phyloP scores from a whole-genome alignment of 768 basidiomycete genomes.

The Pisolithus sp. region DNA sequence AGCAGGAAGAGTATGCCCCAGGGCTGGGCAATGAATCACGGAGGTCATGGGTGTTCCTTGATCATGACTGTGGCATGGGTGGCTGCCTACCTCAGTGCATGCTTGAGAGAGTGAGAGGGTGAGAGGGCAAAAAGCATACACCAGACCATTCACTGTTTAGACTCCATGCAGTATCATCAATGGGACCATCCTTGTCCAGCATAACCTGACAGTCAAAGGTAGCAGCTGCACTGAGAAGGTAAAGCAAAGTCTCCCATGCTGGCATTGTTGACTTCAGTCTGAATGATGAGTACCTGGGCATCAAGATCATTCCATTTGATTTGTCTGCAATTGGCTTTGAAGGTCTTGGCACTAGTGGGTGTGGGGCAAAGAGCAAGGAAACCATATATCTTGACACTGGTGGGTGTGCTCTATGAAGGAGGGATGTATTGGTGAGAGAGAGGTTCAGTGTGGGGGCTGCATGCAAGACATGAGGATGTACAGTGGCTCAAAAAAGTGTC shows the following conservation, averaged over 20 bases:
- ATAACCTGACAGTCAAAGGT: background rate
- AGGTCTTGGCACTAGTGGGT: constrained; percentile 79
- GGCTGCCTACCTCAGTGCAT: too few species aligned
- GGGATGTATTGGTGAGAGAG: too few species aligned
- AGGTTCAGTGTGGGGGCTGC: too few species aligned
- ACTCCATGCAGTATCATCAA: background rate
- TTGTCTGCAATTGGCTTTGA: constrained; percentile 81
- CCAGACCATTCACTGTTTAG: background rate
- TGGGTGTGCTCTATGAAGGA: constrained; percentile 60
- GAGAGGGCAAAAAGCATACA: background rate
- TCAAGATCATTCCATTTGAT: constrained; percentile 93
- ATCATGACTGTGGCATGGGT: too few species aligned
- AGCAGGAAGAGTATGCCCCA: too few species aligned
- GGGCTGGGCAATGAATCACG: too few species aligned
- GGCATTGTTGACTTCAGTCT: constrained; percentile 88
- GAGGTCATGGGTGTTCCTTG: too few species aligned
- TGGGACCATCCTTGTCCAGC: background rate
- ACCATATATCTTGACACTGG: constrained; percentile 72
- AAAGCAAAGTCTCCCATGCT: constrained; percentile 54
- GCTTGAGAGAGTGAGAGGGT: too few species aligned
- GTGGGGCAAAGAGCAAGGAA: constrained; percentile 44
- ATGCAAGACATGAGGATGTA: too few species aligned
- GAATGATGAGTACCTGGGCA: constrained; percentile 79
- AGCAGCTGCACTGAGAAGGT: background rate
- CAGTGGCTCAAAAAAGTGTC: too few species aligned